Evolutionary conservation across 768 basidiomycete genomes (phyloP), one percentile per base, ranked within the genome.

Genomic region (Hebeloma cylindrosporum): DNA sequence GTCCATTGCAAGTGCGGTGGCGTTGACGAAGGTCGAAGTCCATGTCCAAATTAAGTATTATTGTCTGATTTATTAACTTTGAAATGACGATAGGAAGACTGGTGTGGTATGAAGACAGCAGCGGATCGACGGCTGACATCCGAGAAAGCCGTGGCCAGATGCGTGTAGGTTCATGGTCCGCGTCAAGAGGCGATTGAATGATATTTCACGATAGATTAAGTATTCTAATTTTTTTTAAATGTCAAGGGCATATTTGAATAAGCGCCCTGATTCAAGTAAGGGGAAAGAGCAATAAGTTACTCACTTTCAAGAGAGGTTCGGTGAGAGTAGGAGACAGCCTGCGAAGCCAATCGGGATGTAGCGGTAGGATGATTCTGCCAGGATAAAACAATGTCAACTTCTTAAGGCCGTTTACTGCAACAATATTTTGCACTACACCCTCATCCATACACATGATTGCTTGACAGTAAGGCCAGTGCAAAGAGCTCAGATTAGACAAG

Each of bases 291-390:
- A 9, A 20, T 3, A 29, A 6, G 32, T 9, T 16, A 25, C 50
- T 7, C 38, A 52, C 54, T 20, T 36, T 51, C 10, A 56, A 28
- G 35, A 52, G 54, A 11, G 52, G 60, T 60, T 53, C 51, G 1
- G n/a, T 29, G 16, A 56, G 31, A 4, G 23, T 50, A 3, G 8
- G 46, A 0, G 62, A 62, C 20, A 79, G 57, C 20, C 54, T 56
- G 16, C 44, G 49, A 4, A 79, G 57, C 78, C 78, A 79, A 1
- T 61, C 67, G 8, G 74, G 71, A 4, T 77, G 64, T 18, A 69
- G 54, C 14, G 72, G 56, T 10, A 78, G 58, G 16, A 75, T 65
- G 7, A 66, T 60, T 32, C 77, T 59, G 4, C 63, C 66, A 28
- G 75, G 74, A 42, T 64, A 65, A 20, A 58, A 23, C 11, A 74